A percentile compares a stretch with the other conserved stretches of the same genome.
Conservation (phyloP, 1,284 basidiomycete genomes). For the Apiotrichum gracile region DNA sequence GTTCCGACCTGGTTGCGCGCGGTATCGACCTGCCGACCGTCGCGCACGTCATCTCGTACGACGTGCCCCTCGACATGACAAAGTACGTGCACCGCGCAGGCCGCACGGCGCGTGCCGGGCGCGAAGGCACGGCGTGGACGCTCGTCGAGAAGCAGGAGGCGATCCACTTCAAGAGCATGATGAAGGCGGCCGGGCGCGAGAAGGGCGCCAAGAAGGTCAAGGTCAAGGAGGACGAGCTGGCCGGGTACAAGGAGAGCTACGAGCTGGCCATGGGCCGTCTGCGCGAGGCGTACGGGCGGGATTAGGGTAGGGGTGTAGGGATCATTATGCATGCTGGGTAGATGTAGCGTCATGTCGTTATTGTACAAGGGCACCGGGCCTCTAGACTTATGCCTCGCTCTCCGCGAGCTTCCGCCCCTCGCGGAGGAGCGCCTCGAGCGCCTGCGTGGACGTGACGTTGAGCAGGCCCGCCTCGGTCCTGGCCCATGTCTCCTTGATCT, state of each 20-base stretch:
- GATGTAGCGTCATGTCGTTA: too few species aligned
- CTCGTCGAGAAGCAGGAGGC: constrained; percentile 96
- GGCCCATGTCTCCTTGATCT: constrained; percentile 5
- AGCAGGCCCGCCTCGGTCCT: constrained; percentile 4
- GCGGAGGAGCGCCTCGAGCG: constrained; percentile 4
- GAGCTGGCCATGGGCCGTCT: constrained; percentile 47
- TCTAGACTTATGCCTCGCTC: not conserved
- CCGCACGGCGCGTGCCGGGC: constrained; percentile 85
- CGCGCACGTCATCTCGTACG: constrained; percentile 87
- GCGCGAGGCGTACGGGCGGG: constrained; percentile 22
- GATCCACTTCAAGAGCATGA: constrained; percentile 78
- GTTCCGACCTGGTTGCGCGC: constrained; percentile 90
- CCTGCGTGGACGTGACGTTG: not conserved
- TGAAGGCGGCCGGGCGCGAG: constrained; percentile 69
- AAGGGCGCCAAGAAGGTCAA: constrained; percentile 65
- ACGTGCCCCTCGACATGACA: constrained; percentile 90
- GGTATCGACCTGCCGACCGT: constrained; percentile 95
- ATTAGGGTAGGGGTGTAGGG: not conserved
- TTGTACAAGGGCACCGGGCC: not conserved
- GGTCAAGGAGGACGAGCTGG: constrained; percentile 61
- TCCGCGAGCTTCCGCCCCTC: constrained; percentile 9
- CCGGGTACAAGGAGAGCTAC: constrained; percentile 57
- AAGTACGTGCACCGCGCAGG: constrained; percentile 98
- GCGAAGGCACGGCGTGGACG: constrained; percentile 82
- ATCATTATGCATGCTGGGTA: not conserved